Conservation (phyloP, 441 rosid species). For the Adansonia madagascariensis region DNA sequence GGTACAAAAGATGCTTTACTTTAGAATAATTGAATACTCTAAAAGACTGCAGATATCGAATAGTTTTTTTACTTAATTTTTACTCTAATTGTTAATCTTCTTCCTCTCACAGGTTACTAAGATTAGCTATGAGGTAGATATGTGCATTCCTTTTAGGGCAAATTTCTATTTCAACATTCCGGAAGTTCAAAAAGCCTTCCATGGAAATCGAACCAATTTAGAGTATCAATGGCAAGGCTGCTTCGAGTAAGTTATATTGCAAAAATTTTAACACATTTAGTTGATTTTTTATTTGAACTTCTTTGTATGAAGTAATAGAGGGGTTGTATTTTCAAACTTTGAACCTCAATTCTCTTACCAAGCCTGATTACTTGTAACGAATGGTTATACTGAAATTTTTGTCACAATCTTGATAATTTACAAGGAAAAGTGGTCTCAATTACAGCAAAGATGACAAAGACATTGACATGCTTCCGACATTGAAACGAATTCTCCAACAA, state of each 20-base stretch:
- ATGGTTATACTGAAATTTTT: neutral
- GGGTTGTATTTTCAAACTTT: no score
- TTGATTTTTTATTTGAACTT: neutral
- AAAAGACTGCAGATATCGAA: no score
- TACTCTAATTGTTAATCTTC: no score
- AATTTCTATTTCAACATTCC: neutral
- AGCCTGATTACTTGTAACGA: no score
- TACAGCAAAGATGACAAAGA: neutral
- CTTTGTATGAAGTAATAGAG: no score
- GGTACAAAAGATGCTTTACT: no score
- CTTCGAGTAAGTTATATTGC: neutral
- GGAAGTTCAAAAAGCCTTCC: neutral
- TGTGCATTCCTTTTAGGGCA: neutral
- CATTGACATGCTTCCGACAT: slow-evolving; percentile 4
- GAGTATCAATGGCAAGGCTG: neutral
- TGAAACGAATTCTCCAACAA: slow-evolving; percentile 11
- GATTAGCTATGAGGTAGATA: neutral
- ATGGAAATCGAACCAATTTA: neutral
- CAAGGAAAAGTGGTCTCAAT: neutral
- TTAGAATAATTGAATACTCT: no score
- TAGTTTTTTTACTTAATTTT: no score
- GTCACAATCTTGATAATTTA: neutral
- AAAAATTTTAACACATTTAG: neutral
- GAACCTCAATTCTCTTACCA: no score
- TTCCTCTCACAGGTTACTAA: neutral